Conservation (phyloP, 768 basidiomycete genomes). For the Amanita pseudoporphyria region DNA sequence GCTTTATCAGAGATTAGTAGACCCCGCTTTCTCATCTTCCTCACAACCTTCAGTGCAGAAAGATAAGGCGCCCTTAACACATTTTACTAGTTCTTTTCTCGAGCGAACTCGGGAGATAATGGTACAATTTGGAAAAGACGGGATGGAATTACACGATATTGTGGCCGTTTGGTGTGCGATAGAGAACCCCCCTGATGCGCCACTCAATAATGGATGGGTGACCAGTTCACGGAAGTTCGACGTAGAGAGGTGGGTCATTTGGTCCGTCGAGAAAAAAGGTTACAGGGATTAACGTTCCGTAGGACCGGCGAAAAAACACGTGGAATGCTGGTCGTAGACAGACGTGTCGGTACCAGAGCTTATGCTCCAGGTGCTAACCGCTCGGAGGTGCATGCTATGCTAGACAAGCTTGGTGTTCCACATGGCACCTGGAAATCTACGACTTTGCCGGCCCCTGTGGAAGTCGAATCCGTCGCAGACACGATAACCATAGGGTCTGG, state of each 20-base stretch:
- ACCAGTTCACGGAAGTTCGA: constrained; percentile 45
- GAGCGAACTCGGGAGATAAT: constrained; percentile 70
- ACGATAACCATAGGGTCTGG: constrained; percentile 17
- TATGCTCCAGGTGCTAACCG: constrained; percentile 61
- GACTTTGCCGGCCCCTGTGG: constrained; percentile 45
- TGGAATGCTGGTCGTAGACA: constrained; percentile 83
- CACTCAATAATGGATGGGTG: constrained; percentile 45
- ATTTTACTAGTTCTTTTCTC: constrained; percentile 76
- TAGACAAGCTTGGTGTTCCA: constrained; percentile 26
- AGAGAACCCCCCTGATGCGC: constrained; percentile 44
- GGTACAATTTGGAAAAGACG: constrained; percentile 72
- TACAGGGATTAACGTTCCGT: neutral
- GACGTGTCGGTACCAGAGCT: constrained; percentile 54
- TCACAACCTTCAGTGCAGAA: constrained; percentile 33
- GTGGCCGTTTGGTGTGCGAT: constrained; percentile 85
- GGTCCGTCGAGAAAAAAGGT: neutral
- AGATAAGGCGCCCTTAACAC: constrained; percentile 50
- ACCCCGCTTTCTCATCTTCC: constrained; percentile 47
- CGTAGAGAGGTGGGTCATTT: constrained; percentile 48
- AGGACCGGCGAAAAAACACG: constrained; percentile 74
- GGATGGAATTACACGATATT: constrained; percentile 86
- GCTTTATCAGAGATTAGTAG: constrained; percentile 46
- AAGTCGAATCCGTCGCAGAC: constrained; percentile 26
- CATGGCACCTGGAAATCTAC: constrained; percentile 37
- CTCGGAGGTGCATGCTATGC: constrained; percentile 45